phyloP scores from a whole-genome alignment of 2,329 filamentous ascomycete species.

The Cytospora mali region DNA sequence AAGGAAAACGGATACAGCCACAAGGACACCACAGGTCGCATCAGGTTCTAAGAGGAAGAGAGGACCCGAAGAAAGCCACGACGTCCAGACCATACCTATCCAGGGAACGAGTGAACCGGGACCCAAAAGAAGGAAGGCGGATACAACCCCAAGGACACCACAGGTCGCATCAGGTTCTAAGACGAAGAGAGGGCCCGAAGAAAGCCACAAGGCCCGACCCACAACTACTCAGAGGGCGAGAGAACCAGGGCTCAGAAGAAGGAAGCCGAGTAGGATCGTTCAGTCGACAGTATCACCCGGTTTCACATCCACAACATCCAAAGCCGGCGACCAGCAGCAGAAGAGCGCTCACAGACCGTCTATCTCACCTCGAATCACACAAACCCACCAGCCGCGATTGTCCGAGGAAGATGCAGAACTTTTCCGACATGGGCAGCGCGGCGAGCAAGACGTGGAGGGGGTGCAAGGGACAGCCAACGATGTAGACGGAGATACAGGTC shows the following conservation, averaged over 20 bases:
- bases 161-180: background rate
- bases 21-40: background rate
- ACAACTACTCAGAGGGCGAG: background rate
- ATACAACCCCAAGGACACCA: background rate
- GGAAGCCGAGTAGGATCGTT: background rate
- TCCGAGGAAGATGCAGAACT: background rate
- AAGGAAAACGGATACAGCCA: background rate
- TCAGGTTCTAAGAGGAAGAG: background rate
- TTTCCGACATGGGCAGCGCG: background rate
- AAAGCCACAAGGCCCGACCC: background rate
- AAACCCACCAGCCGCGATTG: background rate
- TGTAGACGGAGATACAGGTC: background rate
- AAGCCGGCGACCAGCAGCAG: too few species aligned
- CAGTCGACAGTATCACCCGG: too few species aligned
- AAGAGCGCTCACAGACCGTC: too few species aligned
- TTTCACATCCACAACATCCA: too few species aligned
- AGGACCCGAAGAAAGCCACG: background rate
- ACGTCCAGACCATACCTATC: too few species aligned
- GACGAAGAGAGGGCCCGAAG: background rate
- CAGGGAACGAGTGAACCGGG: too few species aligned
- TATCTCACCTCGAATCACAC: background rate
- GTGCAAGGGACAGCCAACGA: background rate
- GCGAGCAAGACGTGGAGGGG: background rate
- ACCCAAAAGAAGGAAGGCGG: background rate
- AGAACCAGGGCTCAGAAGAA: background rate